A percentile compares a stretch with the other conserved stretches of the same genome.
phyloP scores from a whole-genome alignment of 148 eudicot genomes.

The Bassia scoparia region DNA sequence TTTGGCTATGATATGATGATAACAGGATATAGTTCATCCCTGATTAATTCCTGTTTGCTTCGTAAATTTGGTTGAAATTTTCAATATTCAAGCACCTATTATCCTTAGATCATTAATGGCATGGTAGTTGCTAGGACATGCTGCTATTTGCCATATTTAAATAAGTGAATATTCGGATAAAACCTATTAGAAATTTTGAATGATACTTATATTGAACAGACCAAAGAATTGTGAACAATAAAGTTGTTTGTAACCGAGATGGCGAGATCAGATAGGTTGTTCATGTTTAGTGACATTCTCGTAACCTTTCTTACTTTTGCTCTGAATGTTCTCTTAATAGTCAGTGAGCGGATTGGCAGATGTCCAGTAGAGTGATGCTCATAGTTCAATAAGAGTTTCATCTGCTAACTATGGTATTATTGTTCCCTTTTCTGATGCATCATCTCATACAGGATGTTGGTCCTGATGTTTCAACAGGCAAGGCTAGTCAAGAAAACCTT shows the following conservation, averaged over 20 bases:
- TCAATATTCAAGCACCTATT: neutral
- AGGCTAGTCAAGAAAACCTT: conserved; percentile 37
- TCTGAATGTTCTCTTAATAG: neutral
- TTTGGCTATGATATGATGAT: neutral
- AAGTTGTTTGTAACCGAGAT: conserved; percentile 1
- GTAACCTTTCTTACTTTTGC: neutral
- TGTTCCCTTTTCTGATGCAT: conserved; percentile 8
- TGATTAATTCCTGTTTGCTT: neutral
- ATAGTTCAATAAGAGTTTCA: neutral
- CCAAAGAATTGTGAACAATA: neutral
- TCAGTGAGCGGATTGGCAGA: neutral
- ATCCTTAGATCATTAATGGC: neutral
- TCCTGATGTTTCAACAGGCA: conserved; percentile 33
- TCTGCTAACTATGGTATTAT: neutral
- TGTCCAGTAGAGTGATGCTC: neutral
- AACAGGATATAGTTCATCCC: neutral
- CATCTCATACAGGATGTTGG: conserved; percentile 43
- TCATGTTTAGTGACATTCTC: neutral
- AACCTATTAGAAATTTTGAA: too few species aligned
- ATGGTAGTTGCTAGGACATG: neutral
- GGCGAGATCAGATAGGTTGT: neutral
- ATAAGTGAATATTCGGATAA: neutral
- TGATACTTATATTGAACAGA: neutral
- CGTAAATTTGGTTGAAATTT: neutral
- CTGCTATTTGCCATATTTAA: too few species aligned